A percentile compares a stretch with the other conserved stretches of the same genome.
phyloP scores from a whole-genome alignment of 768 basidiomycete genomes.

The Psilocybe cyanescens region DNA sequence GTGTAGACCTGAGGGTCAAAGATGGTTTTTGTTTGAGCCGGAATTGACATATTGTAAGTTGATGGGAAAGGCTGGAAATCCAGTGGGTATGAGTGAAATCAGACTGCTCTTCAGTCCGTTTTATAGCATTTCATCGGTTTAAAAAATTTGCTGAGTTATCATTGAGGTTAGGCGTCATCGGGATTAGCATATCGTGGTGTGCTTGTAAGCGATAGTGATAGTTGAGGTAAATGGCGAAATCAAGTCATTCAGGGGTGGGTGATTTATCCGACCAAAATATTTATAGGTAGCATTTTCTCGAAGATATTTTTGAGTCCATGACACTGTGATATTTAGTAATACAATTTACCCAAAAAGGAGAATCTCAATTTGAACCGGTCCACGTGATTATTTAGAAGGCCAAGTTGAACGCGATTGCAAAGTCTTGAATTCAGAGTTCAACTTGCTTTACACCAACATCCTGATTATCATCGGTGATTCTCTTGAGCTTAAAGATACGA shows the following conservation, averaged over 20 bases:
- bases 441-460: conserved; percentile 1
- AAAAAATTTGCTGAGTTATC: neutral
- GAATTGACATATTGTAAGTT: neutral
- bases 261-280: too few species aligned
- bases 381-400: conserved; percentile 28
- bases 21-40: conserved; percentile 57
- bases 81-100: neutral
- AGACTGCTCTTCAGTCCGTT: neutral
- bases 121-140: neutral
- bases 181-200: neutral
- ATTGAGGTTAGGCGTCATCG: neutral
- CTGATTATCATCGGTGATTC: neutral
- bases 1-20: conserved; percentile 74
- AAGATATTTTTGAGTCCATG: neutral
- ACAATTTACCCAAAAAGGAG: conserved; percentile 18
- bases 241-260: neutral
- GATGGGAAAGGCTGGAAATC: neutral
- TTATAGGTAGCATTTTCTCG: too few species aligned
- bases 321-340: neutral
- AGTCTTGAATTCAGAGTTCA: conserved; percentile 2
- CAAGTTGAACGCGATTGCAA: neutral
- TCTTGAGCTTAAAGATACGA: neutral
- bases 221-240: neutral
- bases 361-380: conserved; percentile 7
- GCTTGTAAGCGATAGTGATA: neutral